Evolutionary conservation across 179 eudicot genomes (phyloP).

Genomic region (Heliamphora pulchella): DNA sequence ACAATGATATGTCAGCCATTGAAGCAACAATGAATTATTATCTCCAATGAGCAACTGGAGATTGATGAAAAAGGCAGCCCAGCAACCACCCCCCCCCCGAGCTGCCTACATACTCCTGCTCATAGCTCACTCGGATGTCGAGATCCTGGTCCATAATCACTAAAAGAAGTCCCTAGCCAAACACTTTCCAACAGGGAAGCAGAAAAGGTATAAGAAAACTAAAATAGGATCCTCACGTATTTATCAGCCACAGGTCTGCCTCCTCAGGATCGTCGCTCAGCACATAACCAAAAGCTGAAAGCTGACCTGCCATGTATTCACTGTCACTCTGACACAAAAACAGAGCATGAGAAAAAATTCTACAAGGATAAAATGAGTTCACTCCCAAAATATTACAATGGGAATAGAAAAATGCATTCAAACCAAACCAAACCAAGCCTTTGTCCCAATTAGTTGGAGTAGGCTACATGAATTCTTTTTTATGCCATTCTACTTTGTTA

Average conservation of each 20-base stretch:
- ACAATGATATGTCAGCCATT: neutral
- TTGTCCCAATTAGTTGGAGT: no score
- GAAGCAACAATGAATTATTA: neutral
- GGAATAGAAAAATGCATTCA: no score
- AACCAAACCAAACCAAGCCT: no score
- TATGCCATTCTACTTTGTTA: no score
- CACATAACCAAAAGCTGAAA: conserved; percentile 84
- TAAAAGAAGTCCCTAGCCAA: neutral
- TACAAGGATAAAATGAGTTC: neutral
- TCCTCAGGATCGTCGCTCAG: conserved; percentile 69
- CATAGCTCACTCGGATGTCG: no score
- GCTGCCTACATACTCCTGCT: no score
- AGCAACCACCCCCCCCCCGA: no score
- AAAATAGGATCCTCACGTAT: conserved; percentile 59
- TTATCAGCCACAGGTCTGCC: conserved; percentile 92
- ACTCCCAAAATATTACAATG: neutral
- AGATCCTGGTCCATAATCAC: neutral
- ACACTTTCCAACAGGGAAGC: neutral
- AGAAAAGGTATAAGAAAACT: neutral
- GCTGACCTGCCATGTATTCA: conserved; percentile 99
- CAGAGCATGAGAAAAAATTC: neutral
- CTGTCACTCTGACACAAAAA: conserved; percentile 75
- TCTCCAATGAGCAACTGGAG: neutral
- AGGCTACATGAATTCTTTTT: no score
- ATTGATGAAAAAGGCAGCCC: no score